Evolutionary conservation across 495 filamentous ascomycete species (phyloP).

Genomic region (Xylaria cubensis): DNA sequence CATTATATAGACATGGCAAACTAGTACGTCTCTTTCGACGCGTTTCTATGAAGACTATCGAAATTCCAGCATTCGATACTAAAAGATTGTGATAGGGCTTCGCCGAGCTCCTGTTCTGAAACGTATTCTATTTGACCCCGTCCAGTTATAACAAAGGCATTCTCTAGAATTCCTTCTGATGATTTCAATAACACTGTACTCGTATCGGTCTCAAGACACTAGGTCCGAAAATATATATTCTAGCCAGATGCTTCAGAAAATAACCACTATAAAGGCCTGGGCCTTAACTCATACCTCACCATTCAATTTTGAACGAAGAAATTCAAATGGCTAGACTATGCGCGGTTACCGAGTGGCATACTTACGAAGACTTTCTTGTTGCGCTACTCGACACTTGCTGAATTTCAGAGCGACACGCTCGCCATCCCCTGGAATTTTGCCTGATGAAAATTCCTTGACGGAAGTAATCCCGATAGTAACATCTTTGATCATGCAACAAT

Average conservation of each 20-base stretch:
- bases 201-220: neutral
- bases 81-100: neutral
- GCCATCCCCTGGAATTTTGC: neutral
- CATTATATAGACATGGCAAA: neutral
- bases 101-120: neutral
- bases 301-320: neutral
- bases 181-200: neutral
- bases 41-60: neutral
- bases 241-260: neutral
- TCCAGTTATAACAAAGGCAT: neutral
- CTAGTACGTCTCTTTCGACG: neutral
- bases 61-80: neutral
- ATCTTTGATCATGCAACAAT: too few species aligned
- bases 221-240: neutral
- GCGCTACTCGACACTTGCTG: neutral
- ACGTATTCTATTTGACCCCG: neutral
- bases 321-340: neutral
- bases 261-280: neutral
- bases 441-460: too few species aligned
- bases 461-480: too few species aligned
- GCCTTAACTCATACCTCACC: neutral
- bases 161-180: neutral
- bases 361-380: neutral
- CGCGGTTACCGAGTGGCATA: neutral
- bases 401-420: neutral